Evolutionary conservation across 441 rosid species (phyloP).

Genomic region (Jatropha multifida): DNA sequence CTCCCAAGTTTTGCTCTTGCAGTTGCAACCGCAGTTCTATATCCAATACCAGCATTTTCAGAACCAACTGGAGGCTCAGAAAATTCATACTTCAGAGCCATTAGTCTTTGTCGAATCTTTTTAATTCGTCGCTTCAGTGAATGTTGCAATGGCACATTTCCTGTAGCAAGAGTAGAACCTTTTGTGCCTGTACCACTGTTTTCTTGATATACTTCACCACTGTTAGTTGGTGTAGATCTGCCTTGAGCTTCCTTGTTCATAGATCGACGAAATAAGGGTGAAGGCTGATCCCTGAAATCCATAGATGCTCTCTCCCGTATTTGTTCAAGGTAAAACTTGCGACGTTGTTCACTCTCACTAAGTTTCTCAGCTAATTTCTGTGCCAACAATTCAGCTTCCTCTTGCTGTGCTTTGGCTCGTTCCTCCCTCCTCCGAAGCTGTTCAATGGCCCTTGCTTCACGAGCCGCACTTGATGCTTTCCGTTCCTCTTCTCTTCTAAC

Average conservation of each 20-base stretch:
- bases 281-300: constrained; percentile 84
- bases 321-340: constrained; percentile 74
- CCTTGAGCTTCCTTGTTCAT: constrained; percentile 62
- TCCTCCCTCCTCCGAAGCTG: constrained; percentile 77
- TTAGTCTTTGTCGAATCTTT: constrained; percentile 71
- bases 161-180: constrained; percentile 36
- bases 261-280: constrained; percentile 63
- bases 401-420: constrained; percentile 85
- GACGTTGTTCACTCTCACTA: constrained; percentile 78
- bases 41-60: constrained; percentile 64
- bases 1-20: constrained; percentile 77
- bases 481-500: constrained; percentile 88
- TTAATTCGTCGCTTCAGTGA: constrained; percentile 65
- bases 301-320: constrained; percentile 83
- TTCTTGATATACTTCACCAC: constrained; percentile 49
- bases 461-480: constrained; percentile 80
- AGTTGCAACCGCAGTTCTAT: constrained; percentile 66
- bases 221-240: constrained; percentile 44
- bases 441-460: constrained; percentile 75
- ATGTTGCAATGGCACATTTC: constrained; percentile 51
- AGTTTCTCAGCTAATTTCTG: constrained; percentile 80
- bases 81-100: constrained; percentile 74
- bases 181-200: constrained; percentile 35
- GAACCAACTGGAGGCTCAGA: constrained; percentile 48
- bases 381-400: constrained; percentile 82